A percentile compares a stretch with the other conserved stretches of the same genome.
Evolutionary conservation across 129 eudicot species (phyloP).

Genomic region (Artemisia argyi): DNA sequence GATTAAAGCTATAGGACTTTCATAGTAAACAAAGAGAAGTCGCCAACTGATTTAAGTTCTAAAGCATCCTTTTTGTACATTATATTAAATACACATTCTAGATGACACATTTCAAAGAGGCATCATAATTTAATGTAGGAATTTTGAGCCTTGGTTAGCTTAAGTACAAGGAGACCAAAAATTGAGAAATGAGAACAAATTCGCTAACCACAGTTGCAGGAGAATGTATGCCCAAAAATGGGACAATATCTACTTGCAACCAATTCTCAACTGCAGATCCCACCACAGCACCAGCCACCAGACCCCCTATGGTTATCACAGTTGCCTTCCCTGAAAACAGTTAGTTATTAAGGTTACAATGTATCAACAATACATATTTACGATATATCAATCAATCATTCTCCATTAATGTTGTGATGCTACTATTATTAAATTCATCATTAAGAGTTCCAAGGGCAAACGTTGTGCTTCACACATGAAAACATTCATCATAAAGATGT

Average conservation of each 20-base stretch:
- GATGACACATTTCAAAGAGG: constrained; percentile 23
- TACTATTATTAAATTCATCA: background rate
- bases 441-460: background rate
- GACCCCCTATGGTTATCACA: constrained; percentile 76
- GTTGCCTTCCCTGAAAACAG: constrained; percentile 82
- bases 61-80: constrained; percentile 59
- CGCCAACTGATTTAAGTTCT: constrained; percentile 34
- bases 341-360: constrained; percentile 4
- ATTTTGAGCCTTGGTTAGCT: constrained; percentile 38
- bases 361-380: constrained; percentile 4
- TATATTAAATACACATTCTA: constrained; percentile 40
- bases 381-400: background rate
- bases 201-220: constrained; percentile 91
- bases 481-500: too few species aligned
- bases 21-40: constrained; percentile 2
- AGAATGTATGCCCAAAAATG: constrained; percentile 79
- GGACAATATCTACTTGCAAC: constrained; percentile 98
- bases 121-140: constrained; percentile 26
- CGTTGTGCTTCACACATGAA: background rate
- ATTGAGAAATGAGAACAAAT: constrained; percentile 84
- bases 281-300: constrained; percentile 91
- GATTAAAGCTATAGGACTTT: constrained; percentile 10
- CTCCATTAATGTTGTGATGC: background rate
- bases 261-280: constrained; percentile 97
- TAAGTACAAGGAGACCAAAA: constrained; percentile 81